A percentile compares a stretch with the other conserved stretches of the same genome.
phyloP scores from a whole-genome alignment of 2,329 filamentous ascomycete genomes.

The Fusarium xylarioides region DNA sequence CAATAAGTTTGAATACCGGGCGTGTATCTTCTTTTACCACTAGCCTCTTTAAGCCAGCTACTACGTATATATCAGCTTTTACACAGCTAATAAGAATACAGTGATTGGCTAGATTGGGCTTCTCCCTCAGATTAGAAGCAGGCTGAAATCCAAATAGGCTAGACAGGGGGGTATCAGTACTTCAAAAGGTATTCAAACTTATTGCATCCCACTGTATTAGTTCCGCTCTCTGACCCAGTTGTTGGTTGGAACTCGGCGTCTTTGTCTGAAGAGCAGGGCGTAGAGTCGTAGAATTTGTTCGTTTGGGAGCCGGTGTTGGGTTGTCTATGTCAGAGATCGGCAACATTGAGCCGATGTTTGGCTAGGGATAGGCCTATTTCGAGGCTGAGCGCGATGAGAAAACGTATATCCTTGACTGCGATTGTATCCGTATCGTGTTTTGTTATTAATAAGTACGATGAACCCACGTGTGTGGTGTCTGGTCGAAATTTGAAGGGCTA shows the following conservation, averaged over 20 bases:
- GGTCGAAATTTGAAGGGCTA: background rate
- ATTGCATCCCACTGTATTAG: no score
- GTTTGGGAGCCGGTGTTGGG: background rate
- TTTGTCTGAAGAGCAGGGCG: slow-evolving; percentile 4
- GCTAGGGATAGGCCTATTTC: slow-evolving; percentile 11
- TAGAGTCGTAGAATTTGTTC: background rate
- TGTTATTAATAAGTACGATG: slow-evolving; percentile 22
- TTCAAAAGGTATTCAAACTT: no score
- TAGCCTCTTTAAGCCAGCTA: no score
- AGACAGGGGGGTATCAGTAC: no score
- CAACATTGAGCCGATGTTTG: slow-evolving; percentile 15
- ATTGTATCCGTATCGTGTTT: background rate
- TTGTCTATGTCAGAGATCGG: slow-evolving; percentile 11
- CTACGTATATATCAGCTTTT: no score
- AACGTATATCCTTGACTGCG: slow-evolving; percentile 17
- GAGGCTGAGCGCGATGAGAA: slow-evolving; percentile 24
- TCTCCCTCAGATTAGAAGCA: no score
- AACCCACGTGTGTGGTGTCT: background rate
- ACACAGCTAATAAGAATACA: no score
- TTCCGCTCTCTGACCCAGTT: background rate
- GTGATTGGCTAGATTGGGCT: no score
- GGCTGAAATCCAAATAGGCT: no score
- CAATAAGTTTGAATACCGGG: no score
- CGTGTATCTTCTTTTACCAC: no score
- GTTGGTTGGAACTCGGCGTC: slow-evolving; percentile 1